Evolutionary conservation across 192 early-diverging fungal species (phyloP), one percentile per base, ranked within the genome.

Genomic region (Gigaspora rosea): DNA sequence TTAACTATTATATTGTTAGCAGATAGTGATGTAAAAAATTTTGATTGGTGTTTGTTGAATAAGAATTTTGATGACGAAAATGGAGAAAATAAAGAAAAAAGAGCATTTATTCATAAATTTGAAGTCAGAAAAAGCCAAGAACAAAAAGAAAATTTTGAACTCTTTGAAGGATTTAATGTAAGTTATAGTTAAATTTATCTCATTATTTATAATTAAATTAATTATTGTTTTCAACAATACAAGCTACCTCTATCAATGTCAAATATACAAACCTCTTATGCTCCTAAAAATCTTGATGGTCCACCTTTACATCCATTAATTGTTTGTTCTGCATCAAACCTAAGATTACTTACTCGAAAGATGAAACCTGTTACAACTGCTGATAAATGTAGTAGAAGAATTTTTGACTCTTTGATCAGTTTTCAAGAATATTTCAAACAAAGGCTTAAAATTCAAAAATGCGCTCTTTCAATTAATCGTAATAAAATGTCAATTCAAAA

Each of bases 91-190:
- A 18, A 54, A 8, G 51, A 54, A 54, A 18, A 54, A 5, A 32
- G 27, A 10, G 70, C 12, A 3, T 16, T 70, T 16, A 27, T 50
- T n/a, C 54, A 71, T 71, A 32, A 71, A 35, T 72, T 72, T 41
- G 70, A 72, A 35, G 70, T 72, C 10, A 72, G 13, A 58, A 72
- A 58, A n/a, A 72, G 70, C 16, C 70, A 72, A 36, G 70, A 72
- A 18, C 70, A 72, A 57, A 72, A 72, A 35, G 54, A 72, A 12
- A 33, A 72, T 72, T 72, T 72, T 7, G 70, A 72, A 52, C 20
- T 72, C 33, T 72, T 27, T 18, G 15, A 27, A 6, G 70, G 70
- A 58, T 72, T 72, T 33, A 35, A 36, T 20, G 70, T 72, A 4
- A n/a, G 22, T 57, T 6, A 41, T 9, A 41, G 4, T 8, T 36